A percentile compares a stretch with the other conserved stretches of the same genome.
phyloP scores from a whole-genome alignment of 352 stramenopile genomes.

The Phytophthora pseudosyringae region DNA sequence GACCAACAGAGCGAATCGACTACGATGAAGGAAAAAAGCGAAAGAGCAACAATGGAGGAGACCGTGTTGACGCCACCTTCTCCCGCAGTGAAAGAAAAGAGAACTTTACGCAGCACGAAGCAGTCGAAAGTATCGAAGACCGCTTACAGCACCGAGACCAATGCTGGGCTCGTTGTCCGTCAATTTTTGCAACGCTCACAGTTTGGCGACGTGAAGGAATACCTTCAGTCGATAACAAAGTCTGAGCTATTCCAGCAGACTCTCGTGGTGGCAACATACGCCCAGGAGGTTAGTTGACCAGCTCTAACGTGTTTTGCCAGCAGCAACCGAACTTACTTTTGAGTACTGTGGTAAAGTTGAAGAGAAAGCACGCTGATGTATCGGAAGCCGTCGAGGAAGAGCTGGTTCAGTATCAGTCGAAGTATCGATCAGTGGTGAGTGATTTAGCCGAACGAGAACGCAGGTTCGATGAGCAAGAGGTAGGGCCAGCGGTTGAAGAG shows the following conservation, averaged over 20 bases:
- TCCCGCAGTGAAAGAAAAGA: constrained; percentile 3
- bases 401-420: constrained; percentile 33
- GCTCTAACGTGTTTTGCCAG: background rate
- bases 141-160: constrained; percentile 17
- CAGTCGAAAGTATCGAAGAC: constrained; percentile 2
- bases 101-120: background rate
- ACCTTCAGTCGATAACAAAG: constrained; percentile 46
- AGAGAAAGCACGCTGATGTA: constrained; percentile 24
- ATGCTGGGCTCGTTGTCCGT: constrained; percentile 48
- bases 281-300: constrained; percentile 43
- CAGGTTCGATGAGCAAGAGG: constrained; percentile 28
- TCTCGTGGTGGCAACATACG: constrained; percentile 47
- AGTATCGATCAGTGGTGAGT: constrained; percentile 22
- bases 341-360: constrained; percentile 21
- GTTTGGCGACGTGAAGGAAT: constrained; percentile 46
- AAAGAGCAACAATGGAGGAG: background rate
- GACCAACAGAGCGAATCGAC: constrained; percentile 5
- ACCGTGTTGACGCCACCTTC: background rate
- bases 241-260: constrained; percentile 57
- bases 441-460: constrained; percentile 38
- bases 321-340: background rate
- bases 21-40: background rate
- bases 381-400: constrained; percentile 29
- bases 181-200: constrained; percentile 59
- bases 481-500: constrained; percentile 5